A percentile compares a stretch with the other conserved stretches of the same genome.
Conservation (phyloP, 2,329 filamentous ascomycete genomes). For the Septoria linicola region DNA sequence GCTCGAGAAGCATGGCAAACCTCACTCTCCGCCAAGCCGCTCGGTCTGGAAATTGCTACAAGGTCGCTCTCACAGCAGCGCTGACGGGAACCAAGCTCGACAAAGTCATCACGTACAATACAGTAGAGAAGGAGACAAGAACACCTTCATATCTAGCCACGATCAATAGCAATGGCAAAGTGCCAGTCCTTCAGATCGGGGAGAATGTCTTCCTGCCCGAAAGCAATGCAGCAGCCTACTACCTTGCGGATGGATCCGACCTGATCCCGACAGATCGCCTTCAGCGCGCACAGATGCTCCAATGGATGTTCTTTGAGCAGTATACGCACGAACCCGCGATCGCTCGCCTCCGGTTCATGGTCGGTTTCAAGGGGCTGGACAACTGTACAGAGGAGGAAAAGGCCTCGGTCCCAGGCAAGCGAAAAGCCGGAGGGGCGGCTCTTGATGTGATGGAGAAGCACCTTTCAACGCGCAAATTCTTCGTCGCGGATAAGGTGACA, state of each 20-base stretch:
- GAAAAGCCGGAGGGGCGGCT: too few relatives aligned
- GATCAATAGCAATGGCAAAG: conserved; percentile 20
- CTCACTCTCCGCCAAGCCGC: conserved; percentile 18
- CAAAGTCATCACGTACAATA: conserved; percentile 16
- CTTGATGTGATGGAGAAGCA: too few relatives aligned
- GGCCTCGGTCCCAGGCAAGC: too few relatives aligned
- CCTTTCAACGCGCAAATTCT: too few relatives aligned
- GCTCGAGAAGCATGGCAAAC: conserved; percentile 1
- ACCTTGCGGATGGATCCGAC: conserved; percentile 16
- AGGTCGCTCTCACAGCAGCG: conserved; percentile 18
- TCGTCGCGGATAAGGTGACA: too few relatives aligned
- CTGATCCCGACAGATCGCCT: conserved; percentile 17
- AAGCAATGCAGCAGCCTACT: conserved; percentile 22
- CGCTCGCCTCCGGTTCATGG: conserved; percentile 12
- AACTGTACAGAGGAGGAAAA: too few relatives aligned
- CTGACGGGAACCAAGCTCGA: conserved; percentile 11
- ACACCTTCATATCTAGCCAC: conserved; percentile 15
- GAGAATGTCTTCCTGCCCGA: conserved; percentile 16
- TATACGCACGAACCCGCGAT: conserved; percentile 19
- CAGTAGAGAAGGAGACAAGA: conserved; percentile 16
- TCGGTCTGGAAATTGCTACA: conserved; percentile 24
- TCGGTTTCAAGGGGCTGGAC: too few relatives aligned
- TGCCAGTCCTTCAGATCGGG: conserved; percentile 22
- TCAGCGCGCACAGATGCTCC: conserved; percentile 20
- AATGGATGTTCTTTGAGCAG: conserved; percentile 25